A percentile compares a stretch with the other conserved stretches of the same genome.
Evolutionary conservation across 495 filamentous ascomycete genomes (phyloP).

Genomic region (Rhypophila decipiens): DNA sequence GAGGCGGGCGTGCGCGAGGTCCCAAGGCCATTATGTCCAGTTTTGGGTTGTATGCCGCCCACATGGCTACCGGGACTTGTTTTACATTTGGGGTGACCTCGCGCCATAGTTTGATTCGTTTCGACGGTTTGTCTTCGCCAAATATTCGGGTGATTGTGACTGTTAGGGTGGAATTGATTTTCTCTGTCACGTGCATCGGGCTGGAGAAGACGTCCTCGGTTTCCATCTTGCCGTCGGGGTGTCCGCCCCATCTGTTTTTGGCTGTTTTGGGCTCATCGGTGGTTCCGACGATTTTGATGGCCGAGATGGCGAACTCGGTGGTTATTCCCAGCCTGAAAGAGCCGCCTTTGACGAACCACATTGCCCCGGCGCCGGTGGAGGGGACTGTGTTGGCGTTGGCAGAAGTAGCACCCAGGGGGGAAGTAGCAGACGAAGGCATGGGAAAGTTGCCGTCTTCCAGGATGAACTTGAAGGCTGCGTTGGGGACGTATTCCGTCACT

Average conservation of each 20-base stretch:
- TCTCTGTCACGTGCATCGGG: background rate
- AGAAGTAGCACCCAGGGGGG: background rate
- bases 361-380: background rate
- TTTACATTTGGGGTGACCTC: background rate
- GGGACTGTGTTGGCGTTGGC: background rate
- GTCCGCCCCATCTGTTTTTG: too few relatives aligned
- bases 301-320: background rate
- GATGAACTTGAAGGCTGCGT: background rate
- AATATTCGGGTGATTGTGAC: background rate
- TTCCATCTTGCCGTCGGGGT: background rate
- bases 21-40: background rate
- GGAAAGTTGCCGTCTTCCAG: background rate
- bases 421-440: background rate
- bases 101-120: background rate
- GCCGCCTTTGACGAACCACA: background rate
- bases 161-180: background rate
- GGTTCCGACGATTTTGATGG: background rate
- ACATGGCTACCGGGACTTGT: background rate
- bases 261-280: too few relatives aligned
- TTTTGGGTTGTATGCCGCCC: background rate
- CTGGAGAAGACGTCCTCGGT: background rate
- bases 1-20: too few relatives aligned
- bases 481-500: background rate
- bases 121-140: background rate
- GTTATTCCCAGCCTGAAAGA: background rate